These are phyloP conservation scores for Tieghemiomyces parasiticus DNA, from an alignment of 192 early-diverging fungal species.

Conservation along the genomic window DNA sequence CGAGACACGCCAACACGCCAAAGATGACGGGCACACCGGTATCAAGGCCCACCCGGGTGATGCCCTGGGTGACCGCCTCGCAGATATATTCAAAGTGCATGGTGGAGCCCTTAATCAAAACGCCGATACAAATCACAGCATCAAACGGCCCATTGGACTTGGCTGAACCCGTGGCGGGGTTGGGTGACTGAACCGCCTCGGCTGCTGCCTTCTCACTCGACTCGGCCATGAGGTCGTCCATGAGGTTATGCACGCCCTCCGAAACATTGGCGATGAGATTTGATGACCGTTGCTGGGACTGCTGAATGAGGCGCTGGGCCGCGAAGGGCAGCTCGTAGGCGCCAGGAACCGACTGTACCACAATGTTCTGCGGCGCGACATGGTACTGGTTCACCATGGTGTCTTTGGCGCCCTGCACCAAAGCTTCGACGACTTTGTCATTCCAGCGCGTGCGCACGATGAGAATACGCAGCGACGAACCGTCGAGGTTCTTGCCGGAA, in stretches of 20 bases:
- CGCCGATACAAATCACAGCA: conserved; percentile 86
- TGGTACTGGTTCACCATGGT: conserved; percentile 46
- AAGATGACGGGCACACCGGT: conserved; percentile 79
- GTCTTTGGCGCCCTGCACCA: conserved; percentile 55
- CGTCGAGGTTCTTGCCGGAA: conserved; percentile 36
- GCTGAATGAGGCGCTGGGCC: conserved; percentile 53
- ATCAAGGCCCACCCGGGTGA: conserved; percentile 95
- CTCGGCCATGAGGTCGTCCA: conserved; percentile 22
- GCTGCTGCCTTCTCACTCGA: too few species aligned
- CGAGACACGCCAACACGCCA: conserved; percentile 91
- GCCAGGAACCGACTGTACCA: conserved; percentile 70
- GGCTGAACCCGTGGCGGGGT: conserved; percentile 6
- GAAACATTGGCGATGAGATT: conserved; percentile 36
- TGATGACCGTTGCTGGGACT: conserved; percentile 38
- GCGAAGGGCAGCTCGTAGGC: conserved; percentile 93
- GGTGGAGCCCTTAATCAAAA: conserved; percentile 97
- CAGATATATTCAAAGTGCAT: conserved; percentile 99
- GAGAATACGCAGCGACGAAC: conserved; percentile 45
- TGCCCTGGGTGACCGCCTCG: conserved; percentile 77
- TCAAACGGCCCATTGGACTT: conserved; percentile 46
- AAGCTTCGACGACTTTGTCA: conserved; percentile 58
- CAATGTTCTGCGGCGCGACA: conserved; percentile 62
- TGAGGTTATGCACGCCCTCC: conserved; percentile 25
- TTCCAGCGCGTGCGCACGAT: conserved; percentile 97
- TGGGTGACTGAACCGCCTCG: too few species aligned